Conservation (phyloP, 148 eudicot genomes). For the Fallopia convolvulus region DNA sequence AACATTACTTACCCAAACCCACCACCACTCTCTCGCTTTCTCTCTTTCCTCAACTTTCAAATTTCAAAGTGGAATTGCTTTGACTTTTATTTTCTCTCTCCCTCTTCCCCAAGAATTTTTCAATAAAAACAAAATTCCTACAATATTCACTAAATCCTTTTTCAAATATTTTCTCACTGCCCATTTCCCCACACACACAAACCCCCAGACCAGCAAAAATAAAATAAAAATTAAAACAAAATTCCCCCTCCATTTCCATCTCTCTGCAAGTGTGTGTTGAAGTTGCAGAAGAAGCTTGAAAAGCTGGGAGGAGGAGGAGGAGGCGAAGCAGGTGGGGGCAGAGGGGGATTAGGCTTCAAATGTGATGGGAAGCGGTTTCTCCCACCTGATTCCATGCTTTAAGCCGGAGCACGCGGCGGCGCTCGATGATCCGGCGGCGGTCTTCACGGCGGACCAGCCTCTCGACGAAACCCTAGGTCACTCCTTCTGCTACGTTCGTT, state of each 20-base stretch:
- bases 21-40: background rate
- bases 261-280: background rate
- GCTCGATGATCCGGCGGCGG: conserved; percentile 27
- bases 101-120: background rate
- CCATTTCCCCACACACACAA: conserved; percentile 5
- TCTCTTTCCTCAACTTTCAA: conserved; percentile 4
- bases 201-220: background rate
- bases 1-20: background rate
- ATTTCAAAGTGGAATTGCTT: conserved; percentile 8
- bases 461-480: conserved; percentile 94
- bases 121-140: background rate
- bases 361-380: conserved; percentile 76
- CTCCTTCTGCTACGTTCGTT: conserved; percentile 86
- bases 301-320: background rate
- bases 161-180: conserved; percentile 2
- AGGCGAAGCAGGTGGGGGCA: background rate
- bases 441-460: conserved; percentile 35
- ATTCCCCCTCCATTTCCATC: background rate
- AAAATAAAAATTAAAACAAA: background rate
- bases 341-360: conserved; percentile 6
- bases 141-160: background rate
- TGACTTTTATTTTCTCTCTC: background rate
- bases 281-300: background rate
- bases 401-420: conserved; percentile 33
- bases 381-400: conserved; percentile 74